Conservation (phyloP, 2,329 filamentous ascomycete species). For the Fusarium sp. region DNA sequence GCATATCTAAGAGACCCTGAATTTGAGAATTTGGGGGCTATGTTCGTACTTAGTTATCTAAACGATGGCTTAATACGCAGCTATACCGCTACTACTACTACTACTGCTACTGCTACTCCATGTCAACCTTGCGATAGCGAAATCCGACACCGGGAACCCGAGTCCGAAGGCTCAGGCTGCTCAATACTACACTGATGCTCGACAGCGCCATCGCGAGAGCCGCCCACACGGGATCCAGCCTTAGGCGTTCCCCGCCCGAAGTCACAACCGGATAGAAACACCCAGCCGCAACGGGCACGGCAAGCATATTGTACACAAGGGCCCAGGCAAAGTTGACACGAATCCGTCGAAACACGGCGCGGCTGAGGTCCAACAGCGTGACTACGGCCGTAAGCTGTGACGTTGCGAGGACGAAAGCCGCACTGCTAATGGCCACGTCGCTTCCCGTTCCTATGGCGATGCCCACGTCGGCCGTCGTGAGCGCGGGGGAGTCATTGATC, state of each 20-base stretch:
- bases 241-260: constrained; percentile 63
- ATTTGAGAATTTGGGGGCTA: constrained; percentile 4
- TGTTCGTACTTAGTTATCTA: constrained; percentile 13
- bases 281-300: constrained; percentile 84
- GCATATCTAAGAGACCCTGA: constrained; percentile 13
- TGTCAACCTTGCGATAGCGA: constrained; percentile 40
- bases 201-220: constrained; percentile 92
- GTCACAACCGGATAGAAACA: constrained; percentile 72
- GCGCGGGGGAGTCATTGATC: constrained; percentile 88
- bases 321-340: constrained; percentile 91
- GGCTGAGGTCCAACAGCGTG: constrained; percentile 77
- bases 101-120: constrained; percentile 6
- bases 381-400: constrained; percentile 76
- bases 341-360: constrained; percentile 79
- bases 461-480: constrained; percentile 83
- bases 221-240: constrained; percentile 85
- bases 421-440: constrained; percentile 84
- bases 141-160: constrained; percentile 58
- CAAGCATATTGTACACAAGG: constrained; percentile 80
- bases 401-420: constrained; percentile 84
- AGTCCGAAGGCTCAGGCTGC: constrained; percentile 77
- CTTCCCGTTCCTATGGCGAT: constrained; percentile 87
- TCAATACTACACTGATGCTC: constrained; percentile 87
- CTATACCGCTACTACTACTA: background rate
- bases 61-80: constrained; percentile 6